Conservation (phyloP, 164 flowering plant genomes). For the Tetrastigma voinierianum region DNA sequence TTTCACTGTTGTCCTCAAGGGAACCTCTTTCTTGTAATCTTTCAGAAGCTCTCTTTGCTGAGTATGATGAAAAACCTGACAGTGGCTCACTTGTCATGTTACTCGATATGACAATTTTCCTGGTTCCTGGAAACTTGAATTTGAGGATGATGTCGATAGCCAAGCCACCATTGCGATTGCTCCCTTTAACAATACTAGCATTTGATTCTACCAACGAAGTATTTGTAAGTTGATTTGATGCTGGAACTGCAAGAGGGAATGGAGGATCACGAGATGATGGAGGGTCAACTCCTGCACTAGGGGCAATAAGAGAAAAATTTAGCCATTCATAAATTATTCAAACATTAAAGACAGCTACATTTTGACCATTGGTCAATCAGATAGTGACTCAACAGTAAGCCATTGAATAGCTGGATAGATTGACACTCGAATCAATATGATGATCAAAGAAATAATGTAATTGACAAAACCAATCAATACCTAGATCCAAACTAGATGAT, state of each 20-base stretch:
- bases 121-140: constrained; percentile 75
- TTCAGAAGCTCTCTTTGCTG: constrained; percentile 61
- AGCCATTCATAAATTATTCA: constrained; percentile 35
- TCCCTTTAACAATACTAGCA: constrained; percentile 42
- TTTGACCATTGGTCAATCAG: not conserved
- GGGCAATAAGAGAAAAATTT: constrained; percentile 48
- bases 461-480: constrained; percentile 38
- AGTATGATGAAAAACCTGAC: constrained; percentile 50
- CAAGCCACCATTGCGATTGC: constrained; percentile 67
- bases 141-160: constrained; percentile 72
- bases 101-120: constrained; percentile 44
- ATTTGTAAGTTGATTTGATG: constrained; percentile 56
- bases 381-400: not conserved
- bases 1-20: constrained; percentile 57
- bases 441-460: not conserved
- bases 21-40: constrained; percentile 61
- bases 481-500: constrained; percentile 96
- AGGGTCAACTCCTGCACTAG: constrained; percentile 99
- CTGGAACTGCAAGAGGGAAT: constrained; percentile 73
- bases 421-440: not conserved
- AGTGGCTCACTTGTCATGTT: constrained; percentile 44
- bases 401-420: not conserved
- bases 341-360: not conserved
- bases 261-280: constrained; percentile 99
- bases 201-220: constrained; percentile 48